phyloP scores from a whole-genome alignment of 768 basidiomycete genomes.

The Dioszegia hungarica region DNA sequence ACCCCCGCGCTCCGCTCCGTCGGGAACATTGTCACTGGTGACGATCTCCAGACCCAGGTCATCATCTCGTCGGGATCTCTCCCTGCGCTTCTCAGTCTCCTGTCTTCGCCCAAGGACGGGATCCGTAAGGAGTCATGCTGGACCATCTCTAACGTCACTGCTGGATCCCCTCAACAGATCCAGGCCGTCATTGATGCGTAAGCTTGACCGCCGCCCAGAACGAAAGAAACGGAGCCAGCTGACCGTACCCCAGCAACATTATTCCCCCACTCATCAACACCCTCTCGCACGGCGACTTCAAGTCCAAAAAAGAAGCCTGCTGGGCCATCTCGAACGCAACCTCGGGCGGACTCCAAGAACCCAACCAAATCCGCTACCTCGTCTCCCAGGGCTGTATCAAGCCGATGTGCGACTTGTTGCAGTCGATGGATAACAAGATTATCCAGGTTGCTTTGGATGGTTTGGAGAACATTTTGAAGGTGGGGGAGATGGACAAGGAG shows the following conservation, averaged over 20 bases:
- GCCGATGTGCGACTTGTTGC: constrained; percentile 90
- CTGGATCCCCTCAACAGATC: constrained; percentile 93
- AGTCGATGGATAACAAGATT: constrained; percentile 99
- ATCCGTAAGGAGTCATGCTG: constrained; percentile 99
- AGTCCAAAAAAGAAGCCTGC: constrained; percentile 98
- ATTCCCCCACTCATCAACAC: constrained; percentile 98
- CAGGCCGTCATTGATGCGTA: constrained; percentile 94
- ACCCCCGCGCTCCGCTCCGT: constrained; percentile 97
- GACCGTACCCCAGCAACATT: constrained; percentile 54
- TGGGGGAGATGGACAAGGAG: constrained; percentile 91
- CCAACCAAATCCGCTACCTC: constrained; percentile 93
- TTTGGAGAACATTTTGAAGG: constrained; percentile 94
- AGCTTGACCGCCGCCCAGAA: constrained; percentile 52
- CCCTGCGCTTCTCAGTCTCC: constrained; percentile 82
- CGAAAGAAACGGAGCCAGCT: neutral
- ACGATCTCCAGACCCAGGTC: constrained; percentile 98
- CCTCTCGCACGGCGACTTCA: constrained; percentile 95
- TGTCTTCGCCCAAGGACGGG: constrained; percentile 96
- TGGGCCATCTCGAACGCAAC: constrained; percentile 99
- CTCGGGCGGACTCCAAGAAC: constrained; percentile 93
- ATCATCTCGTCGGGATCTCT: constrained; percentile 97
- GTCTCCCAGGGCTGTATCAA: constrained; percentile 98
- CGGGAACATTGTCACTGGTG: constrained; percentile 98
- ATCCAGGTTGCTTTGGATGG: constrained; percentile 94
- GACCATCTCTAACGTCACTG: constrained; percentile 99